Base-by-base conservation (phyloP, 176 grass and related monocot genomes). In the Areca catechu region DNA sequence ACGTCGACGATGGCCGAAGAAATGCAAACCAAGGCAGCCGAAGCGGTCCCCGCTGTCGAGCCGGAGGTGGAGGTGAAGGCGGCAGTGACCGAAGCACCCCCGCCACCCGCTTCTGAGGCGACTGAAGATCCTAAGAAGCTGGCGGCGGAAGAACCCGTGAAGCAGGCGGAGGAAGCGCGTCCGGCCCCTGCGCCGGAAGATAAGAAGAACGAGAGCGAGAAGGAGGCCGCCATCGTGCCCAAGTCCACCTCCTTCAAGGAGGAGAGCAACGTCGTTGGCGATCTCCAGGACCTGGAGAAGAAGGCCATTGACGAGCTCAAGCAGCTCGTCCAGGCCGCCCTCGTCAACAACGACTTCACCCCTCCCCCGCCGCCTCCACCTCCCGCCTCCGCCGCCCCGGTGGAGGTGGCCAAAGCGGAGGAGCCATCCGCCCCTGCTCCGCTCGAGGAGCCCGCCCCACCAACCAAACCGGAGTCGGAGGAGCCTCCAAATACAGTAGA, bases 301-400 rank as follows among this genome's bases (percentile, higher is more conserved):
- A 90, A 88, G 37, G 91, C 83, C 62, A 83, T 96, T 10, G 91
- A 90, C 14, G 91, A 96, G 73, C 84, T 96, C 48, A 96, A 85
- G 68, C 71, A 87, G 50, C 64, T 96, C 37, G 82, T 96, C 56
- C 48, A 16, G 12, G 77, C 80, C 27, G 86, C 91, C 34, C 75
- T 96, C 15, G 73, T 72, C 55, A 85, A 88, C 65, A 78, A 70
- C 19, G 91, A 90, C 68, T 96, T 96, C 72, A 75, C 76, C 24
- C 73, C 84, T 20, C 84, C 86, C 3, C 86, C 91, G 1, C 86
- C 86, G 14, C 60, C 68, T 21, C 47, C 52, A 0, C 77, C 76
- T 12, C 77, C 65, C 16, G 62, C 69, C 17, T 7, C 30, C 30
- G 7, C 30, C 25, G 25, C 25, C 25, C 25, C 25, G 0, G 4